Base-by-base conservation (phyloP, 345 rosid genomes). In the Punica granatum region DNA sequence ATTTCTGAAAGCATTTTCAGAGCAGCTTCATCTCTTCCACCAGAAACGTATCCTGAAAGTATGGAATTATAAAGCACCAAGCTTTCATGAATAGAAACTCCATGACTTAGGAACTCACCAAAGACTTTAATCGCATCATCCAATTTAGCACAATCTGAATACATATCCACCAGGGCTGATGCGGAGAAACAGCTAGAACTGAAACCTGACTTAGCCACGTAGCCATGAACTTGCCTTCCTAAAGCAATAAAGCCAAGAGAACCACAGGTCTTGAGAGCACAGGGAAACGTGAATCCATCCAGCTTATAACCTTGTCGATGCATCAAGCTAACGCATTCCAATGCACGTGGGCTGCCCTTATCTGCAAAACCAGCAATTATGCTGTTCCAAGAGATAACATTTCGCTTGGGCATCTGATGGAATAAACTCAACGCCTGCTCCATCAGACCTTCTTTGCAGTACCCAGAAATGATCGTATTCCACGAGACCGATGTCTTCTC, bases 401-500 rank as follows among this genome's bases (percentile, higher is more conserved):
- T 84, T 35, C 71, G 82, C 58, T 69, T 74, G 0, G 86, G 88
- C 74, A 85, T 85, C 60, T 12, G 71, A 63, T 65, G 34, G 74
- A 90, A 90, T 80, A 87, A 72, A 62, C 69, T 34, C 68, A 85
- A 66, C 0, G 92, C 96, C 72, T 85, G 82, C 14, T 82, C 82
- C 81, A 82, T 63, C 70, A 77, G 67, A 44, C 96, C 89, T 61
- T 78, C 78, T 67, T 80, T 80, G 69, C 90, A 87, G 67, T 81
- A 83, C 65, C 92, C 92, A 0, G 89, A 84, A 42, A 90, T 73
- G 67, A 90, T 74, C 23, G 87, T 90, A 73, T 90, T 90, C 96
- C 96, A 87, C 0, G 92, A 84, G 66, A 79, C 81, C 10, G 73
- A 67, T 76, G 82, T 87, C 30, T 81, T 83, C 60, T 3, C 42